Evolutionary conservation across 345 rosid genomes (phyloP).

Genomic region (Dovyalis caffra): DNA sequence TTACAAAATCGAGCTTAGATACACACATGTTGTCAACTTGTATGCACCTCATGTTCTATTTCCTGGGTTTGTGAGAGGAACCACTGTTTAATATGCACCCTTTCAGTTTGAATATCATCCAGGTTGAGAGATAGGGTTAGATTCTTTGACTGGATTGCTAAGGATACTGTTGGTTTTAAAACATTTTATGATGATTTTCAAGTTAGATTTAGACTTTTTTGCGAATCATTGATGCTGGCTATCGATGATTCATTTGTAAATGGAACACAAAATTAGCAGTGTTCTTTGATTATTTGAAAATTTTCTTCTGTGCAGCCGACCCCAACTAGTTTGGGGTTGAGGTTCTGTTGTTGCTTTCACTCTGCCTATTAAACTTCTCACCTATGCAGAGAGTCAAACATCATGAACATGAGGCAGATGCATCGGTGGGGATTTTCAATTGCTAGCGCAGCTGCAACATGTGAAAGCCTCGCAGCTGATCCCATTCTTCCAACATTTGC

Average conservation of each 20-base stretch:
- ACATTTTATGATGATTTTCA: background rate
- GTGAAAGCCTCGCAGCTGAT: background rate
- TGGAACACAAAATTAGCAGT: background rate
- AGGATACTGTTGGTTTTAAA: background rate
- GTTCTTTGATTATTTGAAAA: background rate
- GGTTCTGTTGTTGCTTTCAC: background rate
- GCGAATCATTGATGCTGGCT: background rate
- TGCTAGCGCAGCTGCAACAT: background rate
- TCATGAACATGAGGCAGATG: background rate
- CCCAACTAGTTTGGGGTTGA: background rate
- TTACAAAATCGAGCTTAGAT: background rate
- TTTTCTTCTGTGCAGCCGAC: background rate
- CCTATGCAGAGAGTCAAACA: slow-evolving; percentile 18
- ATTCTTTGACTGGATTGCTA: background rate
- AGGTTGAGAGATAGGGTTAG: background rate
- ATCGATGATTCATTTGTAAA: background rate
- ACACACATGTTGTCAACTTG: background rate
- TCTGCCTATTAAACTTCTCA: background rate
- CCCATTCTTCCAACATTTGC: background rate
- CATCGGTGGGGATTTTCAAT: background rate
- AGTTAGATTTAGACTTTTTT: background rate
- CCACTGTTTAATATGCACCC: background rate
- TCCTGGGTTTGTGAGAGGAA: no score
- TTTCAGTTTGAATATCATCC: background rate
- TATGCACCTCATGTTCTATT: background rate